Base-by-base conservation (phyloP, 2,329 filamentous ascomycete species). In the Trichothecium roseum region DNA sequence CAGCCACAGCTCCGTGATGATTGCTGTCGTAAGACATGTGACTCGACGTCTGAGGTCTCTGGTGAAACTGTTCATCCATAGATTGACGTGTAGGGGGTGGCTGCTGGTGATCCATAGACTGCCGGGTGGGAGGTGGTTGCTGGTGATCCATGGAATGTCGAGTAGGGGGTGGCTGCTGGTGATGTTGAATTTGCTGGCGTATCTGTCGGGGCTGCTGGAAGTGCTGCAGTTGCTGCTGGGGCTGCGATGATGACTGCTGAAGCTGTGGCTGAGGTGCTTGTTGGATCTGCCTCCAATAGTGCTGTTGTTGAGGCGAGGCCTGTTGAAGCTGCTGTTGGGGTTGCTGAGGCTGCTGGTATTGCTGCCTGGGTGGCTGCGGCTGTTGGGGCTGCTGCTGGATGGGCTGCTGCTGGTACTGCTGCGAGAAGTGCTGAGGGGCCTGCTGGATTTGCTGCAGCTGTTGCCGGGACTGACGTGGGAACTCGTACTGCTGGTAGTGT, bases 1-100 rank as follows among this genome's bases (percentile, higher is more conserved):
- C 61, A 4, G 78, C 68, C 40, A 84, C 74, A 17, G 78, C 69
- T 3, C 70, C 72, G 32, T 60, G 54, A 43, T 87, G 78, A 37
- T 62, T 65, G 28, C 55, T 45, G 39, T 77, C 73, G 33, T 59
- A 61, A 18, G 49, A 40, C 26, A 43, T 41, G 26, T 51, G 45
- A 10, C 20, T 24, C 10, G 39, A 35, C 6, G 40, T 13, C 10
- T 38, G 35, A 10, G 48, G 45, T 31, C 45, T 45, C 10, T 46
- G 42, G 7, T 44, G 41, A 20, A 48, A 44, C 10, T 50, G 40
- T 24, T 53, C 48, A 9, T 48, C 49, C 16, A 51, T 41, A 8
- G 44, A 51, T 16, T 39, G 43, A 31, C 45, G 37, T n/a, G 34
- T 17, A 16, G 42, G 47, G 39, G 36, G 37, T 22, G 30, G 28